Conservation (phyloP, 345 rosid species). For the Pistacia atlantica region DNA sequence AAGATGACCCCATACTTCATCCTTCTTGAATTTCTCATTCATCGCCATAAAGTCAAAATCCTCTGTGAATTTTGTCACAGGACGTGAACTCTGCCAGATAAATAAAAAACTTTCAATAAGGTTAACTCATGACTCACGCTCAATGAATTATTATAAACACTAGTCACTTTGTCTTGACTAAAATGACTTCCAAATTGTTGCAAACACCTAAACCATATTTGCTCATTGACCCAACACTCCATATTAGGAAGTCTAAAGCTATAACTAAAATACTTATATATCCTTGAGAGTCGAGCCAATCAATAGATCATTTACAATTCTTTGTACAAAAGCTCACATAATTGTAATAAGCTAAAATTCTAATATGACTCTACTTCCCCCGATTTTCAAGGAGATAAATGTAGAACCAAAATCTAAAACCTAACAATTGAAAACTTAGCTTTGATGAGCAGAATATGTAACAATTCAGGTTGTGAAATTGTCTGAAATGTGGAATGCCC, state of each 20-base stretch:
- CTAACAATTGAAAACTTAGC: background rate
- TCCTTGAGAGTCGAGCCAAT: background rate
- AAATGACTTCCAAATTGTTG: background rate
- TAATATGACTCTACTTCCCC: no score
- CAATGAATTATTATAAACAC: background rate
- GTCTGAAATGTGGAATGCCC: background rate
- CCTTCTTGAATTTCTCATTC: slow-evolving; percentile 17
- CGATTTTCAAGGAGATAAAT: background rate
- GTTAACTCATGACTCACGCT: background rate
- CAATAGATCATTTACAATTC: background rate
- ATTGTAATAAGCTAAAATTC: background rate
- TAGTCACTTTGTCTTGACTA: background rate
- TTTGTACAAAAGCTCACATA: background rate
- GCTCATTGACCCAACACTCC: background rate
- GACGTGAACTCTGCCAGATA: slow-evolving; percentile 1
- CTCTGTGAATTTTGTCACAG: slow-evolving; percentile 8
- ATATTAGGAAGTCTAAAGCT: background rate
- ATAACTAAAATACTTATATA: background rate
- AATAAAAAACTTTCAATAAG: background rate
- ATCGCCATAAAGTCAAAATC: slow-evolving; percentile 17
- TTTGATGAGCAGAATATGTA: background rate
- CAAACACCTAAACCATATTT: background rate
- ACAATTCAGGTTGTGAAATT: background rate
- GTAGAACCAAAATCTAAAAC: background rate
- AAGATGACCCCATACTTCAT: slow-evolving; percentile 17